Evolutionary conservation across 495 filamentous ascomycete species (phyloP), one percentile per base, ranked within the genome.

Genomic region (Delitschia confertaspora): DNA sequence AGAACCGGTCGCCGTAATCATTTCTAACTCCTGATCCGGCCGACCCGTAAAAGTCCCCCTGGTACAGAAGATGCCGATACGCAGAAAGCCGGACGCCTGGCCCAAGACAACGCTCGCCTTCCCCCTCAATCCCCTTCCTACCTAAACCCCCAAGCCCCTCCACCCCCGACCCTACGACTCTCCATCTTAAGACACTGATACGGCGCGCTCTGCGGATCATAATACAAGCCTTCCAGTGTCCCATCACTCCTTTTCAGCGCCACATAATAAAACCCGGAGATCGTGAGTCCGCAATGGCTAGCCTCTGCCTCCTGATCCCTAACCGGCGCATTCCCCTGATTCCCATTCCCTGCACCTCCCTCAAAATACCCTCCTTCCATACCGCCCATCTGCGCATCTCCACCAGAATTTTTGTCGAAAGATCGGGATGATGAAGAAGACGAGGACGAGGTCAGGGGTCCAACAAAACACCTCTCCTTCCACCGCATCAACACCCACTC

Each of bases 391-490:
- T 4, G 6, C 20, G 36, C 23, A 25, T 39, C 36, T 7, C 36
- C 36, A 14, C 36, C 20, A 2, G 8, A 39, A 13, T 14, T 13
- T 20, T 23, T 23, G 27, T 6, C 10, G 3, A 7, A 21, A 19
- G 19, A 17, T 17, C 11, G 26, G n/a, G 31, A 10, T 36, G 9
- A 33, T 13, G 11, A 11, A 33, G 10, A 42, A 18, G 2, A 18
- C 21, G 43, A 23, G n/a, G 42, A 45, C 29, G 44, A 46, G 19
- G 45, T 45, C 26, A 51, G 40, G 3, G 33, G 32, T 2, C 74
- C 78, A 44, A 85, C 77, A 62, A 85, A 85, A 55, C 80, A 83
- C 54, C 78, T 77, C 61, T 85, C 81, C 64, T 86, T 86, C 82
- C 82, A 85, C 44, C 82, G 67, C 81, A 86, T 85, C 49, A 86